Base-by-base conservation (phyloP, 371 early-diverging fungal genomes). In the Mortierella sp. region DNA sequence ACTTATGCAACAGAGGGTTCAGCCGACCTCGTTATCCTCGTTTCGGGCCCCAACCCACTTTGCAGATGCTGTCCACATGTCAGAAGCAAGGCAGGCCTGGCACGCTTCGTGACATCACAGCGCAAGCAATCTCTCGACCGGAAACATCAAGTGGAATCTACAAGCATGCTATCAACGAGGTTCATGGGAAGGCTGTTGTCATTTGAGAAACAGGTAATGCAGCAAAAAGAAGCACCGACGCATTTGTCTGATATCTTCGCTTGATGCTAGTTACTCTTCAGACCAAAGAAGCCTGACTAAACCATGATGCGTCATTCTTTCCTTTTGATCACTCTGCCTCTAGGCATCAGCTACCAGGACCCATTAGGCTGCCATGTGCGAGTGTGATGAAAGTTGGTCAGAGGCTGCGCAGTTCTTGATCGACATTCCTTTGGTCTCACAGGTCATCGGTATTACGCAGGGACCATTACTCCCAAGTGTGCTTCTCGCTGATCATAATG, bases 391-490 rank as follows among this genome's bases (percentile, higher is more conserved):
- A 56, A 90, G 93, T 2, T 94, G 91, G 88, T 57, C 85, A 19
- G 90, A 90, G 52, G 94, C 96, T 10, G 95, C 95, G 9, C 83
- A 83, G 60, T 84, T 87, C 6, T 81, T 96, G 27, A 90, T 92
- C 82, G 91, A 91, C 14, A 92, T 96, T 48, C 90, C 94, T 1
- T 81, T 95, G 39, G 96, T 94, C 60, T 93, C 93, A n/a, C n/a
- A 3, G 95, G 94, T 18, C 93, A 93, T 79, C 87, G 95, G 87
- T 87, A 86, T 26, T 41, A 24, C 52, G 31, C 6, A 19, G 8
- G 43, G 45, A 38, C 54, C 34, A 24, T n/a, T n/a, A 38, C n/a
- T 39, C 27, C 24, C 18, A 27, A 10, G 31, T 39, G 27, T 30
- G 3, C n/a, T n/a, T 27, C 24, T 8, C 14, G 21, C 27, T 26